A percentile compares a stretch with the other conserved stretches of the same genome.
These are phyloP conservation scores for Oenanthe javanica DNA, from an alignment of 140 eudicot genomes.

Conservation along the genomic window DNA sequence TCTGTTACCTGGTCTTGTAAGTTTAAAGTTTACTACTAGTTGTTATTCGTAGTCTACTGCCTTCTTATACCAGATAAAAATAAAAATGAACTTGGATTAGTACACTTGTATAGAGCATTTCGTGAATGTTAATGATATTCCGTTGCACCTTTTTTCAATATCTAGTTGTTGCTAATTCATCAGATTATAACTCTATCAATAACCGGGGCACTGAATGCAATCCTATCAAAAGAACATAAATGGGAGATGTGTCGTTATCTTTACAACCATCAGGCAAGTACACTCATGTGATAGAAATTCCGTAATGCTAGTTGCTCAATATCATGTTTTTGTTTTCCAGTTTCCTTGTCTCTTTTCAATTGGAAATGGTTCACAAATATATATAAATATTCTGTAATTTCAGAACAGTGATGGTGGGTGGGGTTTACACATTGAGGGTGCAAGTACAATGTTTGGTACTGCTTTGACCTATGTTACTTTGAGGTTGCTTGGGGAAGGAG, in stretches of 20 bases:
- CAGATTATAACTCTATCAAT: conserved; percentile 79
- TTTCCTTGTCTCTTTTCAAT: neutral
- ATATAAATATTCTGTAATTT: conserved; percentile 2
- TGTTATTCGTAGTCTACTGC: neutral
- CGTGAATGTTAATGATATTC: neutral
- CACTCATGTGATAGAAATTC: neutral
- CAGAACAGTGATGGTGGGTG: conserved; percentile 99
- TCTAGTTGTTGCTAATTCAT: conserved; percentile 14
- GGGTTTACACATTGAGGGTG: conserved; percentile 98
- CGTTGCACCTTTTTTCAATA: neutral
- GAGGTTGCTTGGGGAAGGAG: conserved; percentile 90
- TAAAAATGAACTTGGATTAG: neutral
- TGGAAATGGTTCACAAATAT: neutral
- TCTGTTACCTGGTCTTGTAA: conserved; percentile 90
- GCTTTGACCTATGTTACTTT: conserved; percentile 74
- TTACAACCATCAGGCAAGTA: conserved; percentile 94
- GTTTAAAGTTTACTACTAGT: conserved; percentile 9
- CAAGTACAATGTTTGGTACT: conserved; percentile 96
- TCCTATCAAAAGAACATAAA: conserved; percentile 74
- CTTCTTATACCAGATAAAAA: neutral
- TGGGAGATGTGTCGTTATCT: conserved; percentile 84
- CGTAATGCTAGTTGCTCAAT: neutral
- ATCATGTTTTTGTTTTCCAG: conserved; percentile 1
- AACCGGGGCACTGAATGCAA: conserved; percentile 81
- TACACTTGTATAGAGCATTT: neutral